Percentiles rank a stretch among this genome's conserved stretches.
These are phyloP conservation scores for Alternaria sp. DNA, from an alignment of 2,329 filamentous ascomycete species.

Conservation along the genomic window DNA sequence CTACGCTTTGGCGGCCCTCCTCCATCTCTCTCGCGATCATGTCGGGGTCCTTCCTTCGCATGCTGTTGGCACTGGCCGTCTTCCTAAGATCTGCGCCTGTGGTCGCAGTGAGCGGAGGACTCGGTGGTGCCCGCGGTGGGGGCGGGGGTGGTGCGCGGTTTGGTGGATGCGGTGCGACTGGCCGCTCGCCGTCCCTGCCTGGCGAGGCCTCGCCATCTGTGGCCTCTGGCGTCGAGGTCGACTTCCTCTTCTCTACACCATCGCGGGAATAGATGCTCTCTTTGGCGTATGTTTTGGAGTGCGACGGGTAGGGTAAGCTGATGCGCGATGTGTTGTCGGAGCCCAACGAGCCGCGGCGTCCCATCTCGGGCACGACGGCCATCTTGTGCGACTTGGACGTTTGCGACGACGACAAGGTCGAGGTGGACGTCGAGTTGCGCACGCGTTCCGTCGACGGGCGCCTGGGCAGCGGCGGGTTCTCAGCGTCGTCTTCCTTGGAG, in stretches of 20 bases:
- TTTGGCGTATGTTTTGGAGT: constrained; percentile 91
- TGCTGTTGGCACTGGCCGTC: constrained; percentile 54
- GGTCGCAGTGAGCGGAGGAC: constrained; percentile 54
- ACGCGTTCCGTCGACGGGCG: constrained; percentile 35
- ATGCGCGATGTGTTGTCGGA: constrained; percentile 47
- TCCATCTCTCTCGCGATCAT: constrained; percentile 46
- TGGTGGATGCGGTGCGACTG: constrained; percentile 16
- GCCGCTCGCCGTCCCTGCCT: constrained; percentile 25
- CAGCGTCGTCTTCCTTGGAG: constrained; percentile 32
- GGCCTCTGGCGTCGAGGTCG: constrained; percentile 48
- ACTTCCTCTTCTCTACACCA: constrained; percentile 40
- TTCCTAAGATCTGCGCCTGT: constrained; percentile 51
- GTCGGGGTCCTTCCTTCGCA: constrained; percentile 48
- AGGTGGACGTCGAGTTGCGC: constrained; percentile 32
- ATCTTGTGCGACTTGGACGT: constrained; percentile 42
- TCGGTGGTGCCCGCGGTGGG: constrained; percentile 51
- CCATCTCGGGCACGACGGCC: constrained; percentile 56
- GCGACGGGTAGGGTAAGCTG: constrained; percentile 74
- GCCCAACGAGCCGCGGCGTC: constrained; percentile 46
- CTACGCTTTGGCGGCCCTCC: constrained; percentile 50
- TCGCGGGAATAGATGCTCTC: constrained; percentile 73
- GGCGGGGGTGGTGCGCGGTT: constrained; percentile 25
- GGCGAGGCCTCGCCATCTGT: constrained; percentile 50
- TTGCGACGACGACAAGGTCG: constrained; percentile 23
- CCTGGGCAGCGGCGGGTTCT: constrained; percentile 25